Base-by-base conservation (phyloP, 2,329 filamentous ascomycete species). In the Pyrenochaeta sp. region DNA sequence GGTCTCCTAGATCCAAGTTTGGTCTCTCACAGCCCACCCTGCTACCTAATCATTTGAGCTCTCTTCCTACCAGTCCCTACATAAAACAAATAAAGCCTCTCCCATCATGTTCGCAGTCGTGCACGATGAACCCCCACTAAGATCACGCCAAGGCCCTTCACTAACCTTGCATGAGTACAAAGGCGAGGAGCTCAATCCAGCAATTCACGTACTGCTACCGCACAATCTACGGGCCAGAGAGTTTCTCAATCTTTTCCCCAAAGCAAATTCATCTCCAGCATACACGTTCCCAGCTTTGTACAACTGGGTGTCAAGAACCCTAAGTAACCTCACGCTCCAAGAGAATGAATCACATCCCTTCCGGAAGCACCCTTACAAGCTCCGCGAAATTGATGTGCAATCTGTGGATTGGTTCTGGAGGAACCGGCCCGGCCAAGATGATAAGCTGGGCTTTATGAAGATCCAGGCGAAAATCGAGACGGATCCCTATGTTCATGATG, bases 361-460 rank as follows among this genome's bases (percentile, higher is more conserved):
- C 63, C 75, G 85, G 62, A 56, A 67, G 1, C 63, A 77, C 27
- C 83, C 83, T 0, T 86, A 84, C 66, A 69, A 75, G 14, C 76
- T 87, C 1, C 78, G 78, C 29, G 72, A 73, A 15, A 82, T 87
- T 60, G 77, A 83, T 4, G 74, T 87, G 29, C 83, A 87, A 62
- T 71, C 81, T 2, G 79, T 81, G 15, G 83, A 85, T 66, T 82
- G 78, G 64, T 86, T 86, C 58, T 54, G 76, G 77, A 7, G 65
- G 61, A 15, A 72, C 68, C 1, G 32, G 6, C 42, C 33, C 11
- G 61, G 48, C 18, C 20, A 49, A 12, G 51, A 59, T 29, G 50
- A 54, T 4, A 76, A 80, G 7, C 64, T 86, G 4, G 85, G 85
- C 1, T 87, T 87, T 60, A 63, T 87, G 44, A 87, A 87, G 60